Base-by-base conservation (phyloP, 2,329 filamentous ascomycete genomes). In the Nothopassalora personata region DNA sequence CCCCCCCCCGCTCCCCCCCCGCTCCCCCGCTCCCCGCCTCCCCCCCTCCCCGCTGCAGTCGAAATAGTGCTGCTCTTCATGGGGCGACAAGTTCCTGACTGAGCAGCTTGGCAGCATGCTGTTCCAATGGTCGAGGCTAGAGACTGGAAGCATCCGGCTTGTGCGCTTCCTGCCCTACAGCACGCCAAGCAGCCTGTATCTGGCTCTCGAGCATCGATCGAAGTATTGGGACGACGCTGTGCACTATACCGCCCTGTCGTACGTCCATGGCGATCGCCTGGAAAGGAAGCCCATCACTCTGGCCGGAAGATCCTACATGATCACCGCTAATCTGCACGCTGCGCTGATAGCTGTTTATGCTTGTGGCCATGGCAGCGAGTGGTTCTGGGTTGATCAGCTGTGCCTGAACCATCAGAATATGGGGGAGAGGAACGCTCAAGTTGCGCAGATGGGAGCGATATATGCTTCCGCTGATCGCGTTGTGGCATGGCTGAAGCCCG, bases 41-140 rank as follows among this genome's bases (percentile, higher is more conserved):
- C n/a, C n/a, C n/a, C n/a, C n/a, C n/a, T n/a, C n/a, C n/a, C 23
- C 15, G 49, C 49, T 33, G 49, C 49, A 13, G 15, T 33, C 15
- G 5, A 15, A 18, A 51, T 19, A 1, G 30, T 18, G 10, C 11
- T n/a, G n/a, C n/a, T n/a, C 0, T 10, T 34, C 11, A 33, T 51
- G 49, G 49, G 13, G 5, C 10, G 15, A n/a, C 49, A 51, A 27
- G 23, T 34, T 30, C n/a, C 18, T n/a, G 49, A 51, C 7, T 51
- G 28, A 51, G 30, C 49, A n/a, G n/a, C n/a, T n/a, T n/a, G n/a
- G n/a, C n/a, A 45, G 7, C 28, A 56, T 56, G 54, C 19, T 56
- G 11, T 56, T 56, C 28, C 54, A 56, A 27, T 56, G 48, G 19
- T 39, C 54, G 9, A 23, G 27, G 11, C n/a, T 56, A 9, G 46